Conservation (phyloP, 2,329 filamentous ascomycete species). For the Tolypocladium ovalisporum region DNA sequence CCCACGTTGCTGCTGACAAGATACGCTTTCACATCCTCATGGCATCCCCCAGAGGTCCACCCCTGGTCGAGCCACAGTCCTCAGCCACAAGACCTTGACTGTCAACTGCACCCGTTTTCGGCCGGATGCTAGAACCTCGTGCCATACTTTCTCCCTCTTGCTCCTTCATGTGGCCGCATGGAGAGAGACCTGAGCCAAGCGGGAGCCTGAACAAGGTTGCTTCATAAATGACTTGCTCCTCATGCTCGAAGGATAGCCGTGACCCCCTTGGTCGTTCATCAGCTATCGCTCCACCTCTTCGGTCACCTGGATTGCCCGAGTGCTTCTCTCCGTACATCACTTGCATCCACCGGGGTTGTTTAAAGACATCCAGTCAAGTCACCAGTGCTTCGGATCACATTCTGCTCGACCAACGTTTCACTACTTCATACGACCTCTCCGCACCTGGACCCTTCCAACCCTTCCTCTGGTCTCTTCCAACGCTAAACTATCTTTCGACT, state of each 20-base stretch:
- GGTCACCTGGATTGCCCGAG: constrained; percentile 3
- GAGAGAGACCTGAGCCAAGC: neutral
- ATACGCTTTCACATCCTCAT: neutral
- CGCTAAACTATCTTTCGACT: neutral
- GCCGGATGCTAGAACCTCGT: constrained; percentile 6
- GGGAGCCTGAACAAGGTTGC: neutral
- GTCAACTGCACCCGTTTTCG: neutral
- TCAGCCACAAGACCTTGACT: constrained; percentile 3
- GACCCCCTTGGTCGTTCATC: neutral
- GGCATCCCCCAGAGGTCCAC: neutral
- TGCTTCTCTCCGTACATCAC: neutral
- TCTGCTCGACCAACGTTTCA: neutral
- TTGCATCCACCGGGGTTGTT: neutral
- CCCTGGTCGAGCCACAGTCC: constrained; percentile 1
- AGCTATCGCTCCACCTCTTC: neutral
- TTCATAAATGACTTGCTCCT: neutral
- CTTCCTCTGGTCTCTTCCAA: neutral
- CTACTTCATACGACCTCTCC: neutral
- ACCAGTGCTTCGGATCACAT: neutral
- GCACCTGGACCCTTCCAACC: neutral
- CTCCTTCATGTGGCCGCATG: constrained; percentile 2
- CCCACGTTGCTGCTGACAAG: neutral
- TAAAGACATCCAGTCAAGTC: neutral
- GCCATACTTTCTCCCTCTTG: constrained; percentile 3
- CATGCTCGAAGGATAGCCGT: constrained; percentile 3